Conservation (phyloP, 2,329 filamentous ascomycete genomes). For the Verticillium zaregamsianum region DNA sequence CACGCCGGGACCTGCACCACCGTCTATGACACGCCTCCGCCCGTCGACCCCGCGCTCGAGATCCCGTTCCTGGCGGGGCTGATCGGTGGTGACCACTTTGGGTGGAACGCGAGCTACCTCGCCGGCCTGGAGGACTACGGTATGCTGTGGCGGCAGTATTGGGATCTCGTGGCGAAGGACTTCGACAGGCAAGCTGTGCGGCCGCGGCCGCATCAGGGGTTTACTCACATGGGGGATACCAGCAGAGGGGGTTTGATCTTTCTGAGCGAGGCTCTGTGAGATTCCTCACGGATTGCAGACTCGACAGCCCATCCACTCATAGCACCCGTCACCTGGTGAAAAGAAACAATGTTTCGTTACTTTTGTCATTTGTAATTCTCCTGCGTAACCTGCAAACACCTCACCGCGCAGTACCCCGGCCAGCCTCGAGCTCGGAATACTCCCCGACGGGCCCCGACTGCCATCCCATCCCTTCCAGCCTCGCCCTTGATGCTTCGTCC, state of each 20-base stretch:
- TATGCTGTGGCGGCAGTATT: background rate
- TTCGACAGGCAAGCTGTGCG: background rate
- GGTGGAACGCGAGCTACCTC: constrained; percentile 41
- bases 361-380: background rate
- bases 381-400: background rate
- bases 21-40: constrained; percentile 3
- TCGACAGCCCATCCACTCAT: too few species aligned
- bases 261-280: background rate
- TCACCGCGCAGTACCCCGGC: background rate
- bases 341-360: background rate
- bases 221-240: background rate
- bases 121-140: background rate
- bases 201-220: background rate
- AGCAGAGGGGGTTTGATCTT: background rate
- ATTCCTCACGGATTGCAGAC: too few species aligned
- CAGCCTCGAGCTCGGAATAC: background rate
- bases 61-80: constrained; percentile 2
- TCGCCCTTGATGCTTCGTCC: background rate
- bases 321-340: too few species aligned
- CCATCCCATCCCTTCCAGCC: background rate
- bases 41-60: background rate
- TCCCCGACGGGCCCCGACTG: background rate
- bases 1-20: constrained; percentile 17
- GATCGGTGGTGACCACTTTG: constrained; percentile 24
- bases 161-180: background rate